Percentiles rank a stretch among this genome's conserved stretches.
These are phyloP conservation scores for Podaxis rugospora DNA, from an alignment of 768 basidiomycete genomes.

Conservation along the genomic window DNA sequence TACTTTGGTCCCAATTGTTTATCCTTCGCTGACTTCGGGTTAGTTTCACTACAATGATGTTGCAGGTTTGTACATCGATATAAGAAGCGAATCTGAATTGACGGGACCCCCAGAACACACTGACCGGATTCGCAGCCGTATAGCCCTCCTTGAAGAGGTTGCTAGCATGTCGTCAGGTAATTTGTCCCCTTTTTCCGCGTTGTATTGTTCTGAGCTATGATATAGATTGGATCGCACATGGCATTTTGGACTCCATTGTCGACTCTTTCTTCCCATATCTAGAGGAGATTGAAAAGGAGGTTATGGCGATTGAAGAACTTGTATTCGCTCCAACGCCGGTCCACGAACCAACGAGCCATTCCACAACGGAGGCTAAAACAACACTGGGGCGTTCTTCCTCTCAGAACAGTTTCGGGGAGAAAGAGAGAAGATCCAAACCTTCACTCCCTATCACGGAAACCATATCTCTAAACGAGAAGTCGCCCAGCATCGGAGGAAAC, in stretches of 20 bases:
- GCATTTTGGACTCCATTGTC: constrained; percentile 87
- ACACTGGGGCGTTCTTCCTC: neutral
- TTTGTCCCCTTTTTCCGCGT: constrained; percentile 13
- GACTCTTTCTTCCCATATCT: constrained; percentile 90
- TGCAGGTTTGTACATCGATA: neutral
- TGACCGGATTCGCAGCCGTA: constrained; percentile 66
- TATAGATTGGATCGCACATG: constrained; percentile 92
- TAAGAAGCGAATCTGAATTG: neutral
- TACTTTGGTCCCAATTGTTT: constrained; percentile 12
- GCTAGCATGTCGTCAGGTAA: constrained; percentile 70
- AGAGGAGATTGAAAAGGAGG: constrained; percentile 76
- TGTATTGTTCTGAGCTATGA: neutral
- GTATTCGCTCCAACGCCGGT: constrained; percentile 38
- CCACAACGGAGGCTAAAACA: neutral
- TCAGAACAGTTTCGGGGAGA: neutral
- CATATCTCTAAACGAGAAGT: constrained; percentile 17
- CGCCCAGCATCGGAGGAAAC: constrained; percentile 16
- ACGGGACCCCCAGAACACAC: constrained; percentile 61
- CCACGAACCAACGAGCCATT: neutral
- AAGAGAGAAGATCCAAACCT: neutral
- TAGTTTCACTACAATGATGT: constrained; percentile 11
- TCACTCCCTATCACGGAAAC: constrained; percentile 14
- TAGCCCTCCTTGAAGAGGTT: constrained; percentile 58
- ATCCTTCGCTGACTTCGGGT: constrained; percentile 53
- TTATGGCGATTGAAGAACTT: constrained; percentile 69